These are phyloP conservation scores for Zasmidium angulare DNA, from an alignment of 2,329 filamentous ascomycete species.

Conservation along the genomic window DNA sequence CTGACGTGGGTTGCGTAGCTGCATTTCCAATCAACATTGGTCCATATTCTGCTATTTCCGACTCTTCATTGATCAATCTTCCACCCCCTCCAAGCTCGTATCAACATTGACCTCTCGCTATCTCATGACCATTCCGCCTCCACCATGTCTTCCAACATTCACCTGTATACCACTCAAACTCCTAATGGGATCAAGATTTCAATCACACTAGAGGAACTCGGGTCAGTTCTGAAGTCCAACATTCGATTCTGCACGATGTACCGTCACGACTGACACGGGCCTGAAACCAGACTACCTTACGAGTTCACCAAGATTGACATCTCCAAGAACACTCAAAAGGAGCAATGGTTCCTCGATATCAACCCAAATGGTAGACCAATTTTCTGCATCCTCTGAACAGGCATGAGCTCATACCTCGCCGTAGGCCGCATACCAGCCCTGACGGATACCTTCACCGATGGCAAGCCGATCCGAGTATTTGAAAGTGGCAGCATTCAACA, in stretches of 20 bases:
- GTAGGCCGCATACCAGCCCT: slow-evolving; percentile 76
- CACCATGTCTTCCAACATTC: slow-evolving; percentile 55
- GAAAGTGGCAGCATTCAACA: slow-evolving; percentile 82
- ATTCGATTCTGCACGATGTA: neutral
- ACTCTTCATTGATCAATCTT: too few species aligned
- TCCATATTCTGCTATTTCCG: too few species aligned
- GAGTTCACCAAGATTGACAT: slow-evolving; percentile 72
- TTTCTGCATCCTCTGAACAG: neutral
- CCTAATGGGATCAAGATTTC: slow-evolving; percentile 90
- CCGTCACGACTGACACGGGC: neutral
- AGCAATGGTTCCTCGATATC: slow-evolving; percentile 85
- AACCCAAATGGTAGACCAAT: slow-evolving; percentile 71
- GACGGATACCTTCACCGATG: slow-evolving; percentile 75
- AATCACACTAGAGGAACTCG: slow-evolving; percentile 82
- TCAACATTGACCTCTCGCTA: too few species aligned
- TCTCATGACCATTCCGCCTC: too few species aligned
- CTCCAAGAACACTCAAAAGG: slow-evolving; percentile 73
- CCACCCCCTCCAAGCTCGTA: too few species aligned
- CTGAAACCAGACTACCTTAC: slow-evolving; percentile 60
- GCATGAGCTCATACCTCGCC: neutral
- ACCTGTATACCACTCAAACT: slow-evolving; percentile 78
- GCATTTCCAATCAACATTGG: too few species aligned
- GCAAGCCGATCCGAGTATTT: slow-evolving; percentile 72
- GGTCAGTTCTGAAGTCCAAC: slow-evolving; percentile 34
- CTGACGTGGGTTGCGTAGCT: too few species aligned